Evolutionary conservation across 208 protist genomes (phyloP), one percentile per base, ranked within the genome.

Genomic region (Acanthamoeba triangularis): DNA sequence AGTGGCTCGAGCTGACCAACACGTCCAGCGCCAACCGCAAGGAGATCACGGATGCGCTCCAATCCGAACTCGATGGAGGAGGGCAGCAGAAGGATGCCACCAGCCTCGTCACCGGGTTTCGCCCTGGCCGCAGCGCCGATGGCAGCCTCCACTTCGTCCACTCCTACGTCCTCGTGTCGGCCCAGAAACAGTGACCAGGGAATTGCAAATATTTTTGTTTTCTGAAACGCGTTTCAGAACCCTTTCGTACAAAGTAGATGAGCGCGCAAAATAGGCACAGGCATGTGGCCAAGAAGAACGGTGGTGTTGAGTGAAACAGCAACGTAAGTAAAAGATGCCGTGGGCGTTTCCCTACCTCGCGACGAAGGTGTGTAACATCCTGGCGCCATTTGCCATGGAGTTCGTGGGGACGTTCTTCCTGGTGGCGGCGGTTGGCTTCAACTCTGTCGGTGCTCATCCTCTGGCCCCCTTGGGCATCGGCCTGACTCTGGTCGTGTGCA

Each of bases 341-440:
- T 3, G 20, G 1, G 18, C 25, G 80, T 52, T 88, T n/a, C 52
- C 80, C 18, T 35, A 41, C 44, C 23, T 16, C 20, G 80, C n/a
- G 20, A 88, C 80, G 23, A 88, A 88, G 33, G 47, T 88, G n/a
- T 88, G 30, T 10, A 88, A 88, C 33, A 56, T 88, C 2, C 80
- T 92, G 52, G 87, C 87, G 13, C 87, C 87, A 28, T 92, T 92
- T 44, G 30, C 33, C 20, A 92, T 72, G 20, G 87, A 92, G 87
- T 72, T 92, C 37, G 7, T 92, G 6, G 87, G 87, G 25, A 72
- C 87, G 25, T 92, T 92, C 61, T 74, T 92, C 23, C 59, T 92
- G 25, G 59, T 92, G 37, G 13, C 20, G 23, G 28, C 87, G 47
- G 37, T 92, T 18, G 87, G 87, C 13, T 44, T 92, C 87, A 74